Base-by-base conservation (phyloP, 768 basidiomycete species). In the Chlorophyllum brunneum region DNA sequence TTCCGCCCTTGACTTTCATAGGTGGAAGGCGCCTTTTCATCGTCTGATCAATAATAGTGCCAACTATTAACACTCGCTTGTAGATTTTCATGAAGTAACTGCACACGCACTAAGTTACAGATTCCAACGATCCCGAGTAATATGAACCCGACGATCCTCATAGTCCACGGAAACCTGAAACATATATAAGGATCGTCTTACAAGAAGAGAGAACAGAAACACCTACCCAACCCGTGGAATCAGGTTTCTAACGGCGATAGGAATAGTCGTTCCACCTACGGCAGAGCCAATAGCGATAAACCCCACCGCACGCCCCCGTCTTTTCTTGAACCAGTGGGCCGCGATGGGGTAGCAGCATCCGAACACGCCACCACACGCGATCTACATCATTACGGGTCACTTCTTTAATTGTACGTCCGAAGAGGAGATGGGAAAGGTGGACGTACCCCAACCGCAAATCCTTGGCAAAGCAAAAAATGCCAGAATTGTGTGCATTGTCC, bases 241-340 rank as follows among this genome's bases (percentile, higher is more conserved):
- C 18, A 88, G 68, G 33, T 75, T 78, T 38, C 76, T 79, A 2
- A 79, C 75, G 7, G 74, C 65, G 36, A 88, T 82, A 0, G 89
- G 88, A 36, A 88, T 75, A 0, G 86, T 47, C 0, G 81, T 82
- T 6, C 89, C 87, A 3, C 89, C 88, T 0, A 86, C 43, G 0
- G 84, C 85, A 0, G 83, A 80, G 0, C 88, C 87, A 9, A 81
- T 69, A 0, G 88, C 83, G 8, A 77, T 70, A 15, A 86, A 52
- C 2, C 87, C 86, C 64, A 88, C 73, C 0, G 85, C 86, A 0
- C 83, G 53, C 0, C 79, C 77, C 8, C 83, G 73, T 27, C 74
- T 72, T 47, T 71, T 78, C 54, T 80, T 78, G 70, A 88, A 90
- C 87, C 88, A 91, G 62, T 90, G 87, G 1, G 83, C 77, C 1